Conservation (phyloP, 139 green algal genomes). For the Tetraselmis striata region DNA sequence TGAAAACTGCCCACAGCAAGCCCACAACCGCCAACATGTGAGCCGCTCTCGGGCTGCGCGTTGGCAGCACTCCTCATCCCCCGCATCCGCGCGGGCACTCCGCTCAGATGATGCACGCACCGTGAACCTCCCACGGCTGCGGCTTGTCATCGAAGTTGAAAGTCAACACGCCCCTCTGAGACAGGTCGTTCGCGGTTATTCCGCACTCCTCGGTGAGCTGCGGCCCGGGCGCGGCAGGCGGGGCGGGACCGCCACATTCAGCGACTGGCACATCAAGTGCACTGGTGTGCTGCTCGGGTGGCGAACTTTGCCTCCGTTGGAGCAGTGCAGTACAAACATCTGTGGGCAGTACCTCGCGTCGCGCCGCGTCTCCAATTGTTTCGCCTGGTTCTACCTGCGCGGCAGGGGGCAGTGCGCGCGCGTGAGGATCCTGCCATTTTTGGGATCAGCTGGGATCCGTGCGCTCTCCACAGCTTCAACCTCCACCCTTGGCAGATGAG, state of each 20-base stretch:
- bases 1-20: slow-evolving; percentile 31
- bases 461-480: not conserved
- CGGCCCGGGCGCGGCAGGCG: not conserved
- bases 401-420: too few relatives aligned
- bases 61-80: not conserved
- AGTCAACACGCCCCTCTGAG: slow-evolving; percentile 30
- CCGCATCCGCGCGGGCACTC: not conserved
- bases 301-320: too few relatives aligned
- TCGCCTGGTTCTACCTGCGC: slow-evolving; percentile 50
- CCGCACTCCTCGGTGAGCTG: slow-evolving; percentile 46
- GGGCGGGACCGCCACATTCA: not conserved
- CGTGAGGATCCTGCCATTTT: too few relatives aligned
- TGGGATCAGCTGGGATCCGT: too few relatives aligned
- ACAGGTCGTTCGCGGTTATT: slow-evolving; percentile 16
- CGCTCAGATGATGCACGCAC: slow-evolving; percentile 11
- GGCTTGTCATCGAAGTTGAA: slow-evolving; percentile 51
- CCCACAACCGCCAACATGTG: not conserved
- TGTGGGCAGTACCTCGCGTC: slow-evolving; percentile 25
- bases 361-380: slow-evolving; percentile 27
- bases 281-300: too few relatives aligned
- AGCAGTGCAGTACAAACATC: not conserved
- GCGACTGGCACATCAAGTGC: too few relatives aligned
- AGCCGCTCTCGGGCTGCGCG: not conserved
- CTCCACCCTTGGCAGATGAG: too few relatives aligned
- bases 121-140: slow-evolving; percentile 48